phyloP scores from a whole-genome alignment of 2,329 filamentous ascomycete genomes.

The Cercospora sp. region DNA sequence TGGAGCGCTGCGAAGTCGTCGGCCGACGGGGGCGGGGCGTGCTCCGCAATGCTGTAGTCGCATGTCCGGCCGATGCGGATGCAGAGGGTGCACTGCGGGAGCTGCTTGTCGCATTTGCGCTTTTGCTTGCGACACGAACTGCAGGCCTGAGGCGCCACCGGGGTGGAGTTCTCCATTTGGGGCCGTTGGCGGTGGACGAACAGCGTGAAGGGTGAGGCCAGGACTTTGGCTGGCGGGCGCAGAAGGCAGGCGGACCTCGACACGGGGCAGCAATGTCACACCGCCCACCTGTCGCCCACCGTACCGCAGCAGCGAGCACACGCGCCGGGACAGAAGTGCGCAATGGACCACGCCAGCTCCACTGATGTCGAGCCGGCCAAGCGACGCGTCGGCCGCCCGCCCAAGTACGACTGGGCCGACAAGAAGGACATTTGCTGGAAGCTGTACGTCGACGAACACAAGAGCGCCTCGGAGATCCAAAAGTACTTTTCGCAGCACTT shows the following conservation, averaged over 20 bases:
- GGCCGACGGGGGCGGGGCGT: too few relatives aligned
- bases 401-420: slow-evolving; percentile 63
- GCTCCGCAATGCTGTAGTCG: too few relatives aligned
- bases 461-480: slow-evolving; percentile 72
- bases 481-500: slow-evolving; percentile 59
- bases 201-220: background rate
- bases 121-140: slow-evolving; percentile 52
- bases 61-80: background rate
- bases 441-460: slow-evolving; percentile 76
- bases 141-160: slow-evolving; percentile 45
- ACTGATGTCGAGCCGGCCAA: background rate
- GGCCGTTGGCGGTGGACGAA: background rate
- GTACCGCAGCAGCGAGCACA: background rate
- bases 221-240: too few relatives aligned
- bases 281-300: slow-evolving; percentile 1
- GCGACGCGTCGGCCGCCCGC: slow-evolving; percentile 15
- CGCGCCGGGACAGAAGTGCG: slow-evolving; percentile 3
- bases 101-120: slow-evolving; percentile 53
- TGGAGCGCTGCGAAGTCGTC: too few relatives aligned
- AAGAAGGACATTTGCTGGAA: slow-evolving; percentile 66
- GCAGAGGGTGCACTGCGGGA: slow-evolving; percentile 53
- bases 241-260: background rate
- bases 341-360: background rate
- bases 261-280: background rate
- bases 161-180: background rate